Conservation (phyloP, 768 basidiomycete genomes). For the Psilocybe tampanensis region DNA sequence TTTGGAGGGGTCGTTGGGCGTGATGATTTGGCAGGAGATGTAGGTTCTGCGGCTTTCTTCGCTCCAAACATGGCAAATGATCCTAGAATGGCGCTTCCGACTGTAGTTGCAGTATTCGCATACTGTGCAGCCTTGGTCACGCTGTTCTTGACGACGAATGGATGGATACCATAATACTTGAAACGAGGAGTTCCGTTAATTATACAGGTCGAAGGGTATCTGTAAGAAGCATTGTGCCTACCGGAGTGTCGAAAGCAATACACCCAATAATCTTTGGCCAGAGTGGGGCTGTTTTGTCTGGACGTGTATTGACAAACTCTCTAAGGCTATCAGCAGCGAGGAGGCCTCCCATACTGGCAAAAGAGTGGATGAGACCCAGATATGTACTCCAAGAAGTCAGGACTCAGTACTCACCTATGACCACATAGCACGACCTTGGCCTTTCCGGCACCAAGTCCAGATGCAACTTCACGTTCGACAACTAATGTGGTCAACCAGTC, state of each 20-base stretch:
- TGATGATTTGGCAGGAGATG: slow-evolving; percentile 12
- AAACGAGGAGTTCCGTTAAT: background rate
- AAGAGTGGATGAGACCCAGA: no score
- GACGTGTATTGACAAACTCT: slow-evolving; percentile 68
- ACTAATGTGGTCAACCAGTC: slow-evolving; percentile 93
- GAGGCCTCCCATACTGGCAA: slow-evolving; percentile 86
- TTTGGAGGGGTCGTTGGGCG: slow-evolving; percentile 23
- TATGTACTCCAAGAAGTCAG: no score
- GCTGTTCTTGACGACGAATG: slow-evolving; percentile 81
- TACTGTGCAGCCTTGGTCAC: slow-evolving; percentile 76
- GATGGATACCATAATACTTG: slow-evolving; percentile 88
- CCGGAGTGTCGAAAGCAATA: slow-evolving; percentile 90
- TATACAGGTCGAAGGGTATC: slow-evolving; percentile 1
- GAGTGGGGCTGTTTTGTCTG: slow-evolving; percentile 64
- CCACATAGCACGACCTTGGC: slow-evolving; percentile 87
- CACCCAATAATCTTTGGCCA: slow-evolving; percentile 91
- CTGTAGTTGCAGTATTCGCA: slow-evolving; percentile 62
- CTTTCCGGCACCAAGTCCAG: slow-evolving; percentile 75
- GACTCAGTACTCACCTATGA: slow-evolving; percentile 58
- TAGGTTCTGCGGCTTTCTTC: slow-evolving; percentile 37
- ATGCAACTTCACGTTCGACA: slow-evolving; percentile 80
- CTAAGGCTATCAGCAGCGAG: slow-evolving; percentile 83
- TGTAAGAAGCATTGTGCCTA: slow-evolving; percentile 33
- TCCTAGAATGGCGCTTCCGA: slow-evolving; percentile 64
- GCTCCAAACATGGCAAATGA: slow-evolving; percentile 54